Conservation (phyloP, 768 basidiomycete genomes). For the Paxillus ammoniavirescens region DNA sequence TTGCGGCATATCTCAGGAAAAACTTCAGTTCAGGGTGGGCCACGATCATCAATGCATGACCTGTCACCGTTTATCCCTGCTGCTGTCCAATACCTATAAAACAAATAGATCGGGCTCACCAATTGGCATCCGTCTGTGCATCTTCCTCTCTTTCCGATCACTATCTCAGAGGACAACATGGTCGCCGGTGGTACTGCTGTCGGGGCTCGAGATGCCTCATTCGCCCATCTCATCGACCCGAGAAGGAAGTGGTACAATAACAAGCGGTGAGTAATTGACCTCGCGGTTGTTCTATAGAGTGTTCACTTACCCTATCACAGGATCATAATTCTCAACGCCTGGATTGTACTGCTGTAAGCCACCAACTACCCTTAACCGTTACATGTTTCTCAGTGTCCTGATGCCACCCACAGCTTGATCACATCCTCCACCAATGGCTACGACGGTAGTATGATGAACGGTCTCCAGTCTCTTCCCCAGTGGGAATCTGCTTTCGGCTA, state of each 20-base stretch:
- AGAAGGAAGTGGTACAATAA: constrained; percentile 77
- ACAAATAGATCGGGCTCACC: background rate
- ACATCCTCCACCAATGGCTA: constrained; percentile 77
- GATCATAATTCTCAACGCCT: constrained; percentile 48
- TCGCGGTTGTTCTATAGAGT: background rate
- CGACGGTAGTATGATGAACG: constrained; percentile 81
- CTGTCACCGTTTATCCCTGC: no score
- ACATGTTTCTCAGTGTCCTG: constrained; percentile 3
- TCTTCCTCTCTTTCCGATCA: constrained; percentile 10
- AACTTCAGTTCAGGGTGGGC: no score
- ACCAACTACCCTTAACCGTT: no score
- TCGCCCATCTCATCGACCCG: constrained; percentile 60
- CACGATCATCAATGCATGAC: no score
- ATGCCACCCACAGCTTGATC: constrained; percentile 47
- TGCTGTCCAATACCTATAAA: constrained; percentile 5
- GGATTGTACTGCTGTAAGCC: constrained; percentile 66
- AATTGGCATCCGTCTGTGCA: constrained; percentile 25
- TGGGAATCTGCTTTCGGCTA: constrained; percentile 63
- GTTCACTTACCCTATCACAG: constrained; percentile 29
- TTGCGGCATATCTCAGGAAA: no score
- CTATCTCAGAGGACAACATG: constrained; percentile 37
- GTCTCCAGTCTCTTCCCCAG: constrained; percentile 63
- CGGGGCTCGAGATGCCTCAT: constrained; percentile 32
- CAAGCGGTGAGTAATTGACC: constrained; percentile 44
- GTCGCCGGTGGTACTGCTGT: constrained; percentile 48